Evolutionary conservation across 2,329 filamentous ascomycete genomes (phyloP).

Genomic region (Ophiostoma piceae): DNA sequence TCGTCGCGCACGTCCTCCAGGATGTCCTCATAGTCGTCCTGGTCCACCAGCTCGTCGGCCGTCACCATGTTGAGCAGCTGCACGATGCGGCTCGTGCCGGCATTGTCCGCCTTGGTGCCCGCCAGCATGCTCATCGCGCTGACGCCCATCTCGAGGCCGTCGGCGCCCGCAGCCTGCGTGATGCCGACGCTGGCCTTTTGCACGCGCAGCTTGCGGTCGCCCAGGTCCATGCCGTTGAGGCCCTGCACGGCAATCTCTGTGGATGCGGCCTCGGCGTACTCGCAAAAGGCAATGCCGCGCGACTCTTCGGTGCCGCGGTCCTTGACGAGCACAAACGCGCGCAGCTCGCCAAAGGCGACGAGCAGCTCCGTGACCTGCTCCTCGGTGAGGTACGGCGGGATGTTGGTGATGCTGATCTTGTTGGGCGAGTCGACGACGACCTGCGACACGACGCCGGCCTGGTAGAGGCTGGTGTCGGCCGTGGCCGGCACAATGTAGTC

Average conservation of each 20-base stretch:
- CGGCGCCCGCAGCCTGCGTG: slow-evolving; percentile 84
- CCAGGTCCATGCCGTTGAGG: slow-evolving; percentile 88
- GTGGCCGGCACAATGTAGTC: slow-evolving; percentile 91
- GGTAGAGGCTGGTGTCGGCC: slow-evolving; percentile 65
- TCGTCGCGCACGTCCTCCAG: slow-evolving; percentile 91
- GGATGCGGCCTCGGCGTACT: slow-evolving; percentile 72
- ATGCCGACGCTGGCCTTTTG: slow-evolving; percentile 85
- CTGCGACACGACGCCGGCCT: slow-evolving; percentile 71
- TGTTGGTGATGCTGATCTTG: slow-evolving; percentile 89
- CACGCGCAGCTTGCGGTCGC: slow-evolving; percentile 79
- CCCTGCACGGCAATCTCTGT: slow-evolving; percentile 87
- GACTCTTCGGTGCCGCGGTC: slow-evolving; percentile 81
- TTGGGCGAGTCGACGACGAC: slow-evolving; percentile 86
- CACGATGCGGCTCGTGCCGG: slow-evolving; percentile 73
- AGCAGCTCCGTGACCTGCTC: slow-evolving; percentile 89
- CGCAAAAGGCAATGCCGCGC: slow-evolving; percentile 93
- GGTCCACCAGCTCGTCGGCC: slow-evolving; percentile 85
- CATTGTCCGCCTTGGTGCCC: slow-evolving; percentile 73
- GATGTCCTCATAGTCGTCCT: slow-evolving; percentile 94
- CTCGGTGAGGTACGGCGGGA: slow-evolving; percentile 81
- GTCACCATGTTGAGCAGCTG: slow-evolving; percentile 99
- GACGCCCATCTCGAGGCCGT: slow-evolving; percentile 92
- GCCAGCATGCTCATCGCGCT: slow-evolving; percentile 98
- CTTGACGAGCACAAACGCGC: slow-evolving; percentile 85
- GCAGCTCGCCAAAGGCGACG: slow-evolving; percentile 85